phyloP scores from a whole-genome alignment of 2,329 filamentous ascomycete genomes.

The Ilyonectria robusta region DNA sequence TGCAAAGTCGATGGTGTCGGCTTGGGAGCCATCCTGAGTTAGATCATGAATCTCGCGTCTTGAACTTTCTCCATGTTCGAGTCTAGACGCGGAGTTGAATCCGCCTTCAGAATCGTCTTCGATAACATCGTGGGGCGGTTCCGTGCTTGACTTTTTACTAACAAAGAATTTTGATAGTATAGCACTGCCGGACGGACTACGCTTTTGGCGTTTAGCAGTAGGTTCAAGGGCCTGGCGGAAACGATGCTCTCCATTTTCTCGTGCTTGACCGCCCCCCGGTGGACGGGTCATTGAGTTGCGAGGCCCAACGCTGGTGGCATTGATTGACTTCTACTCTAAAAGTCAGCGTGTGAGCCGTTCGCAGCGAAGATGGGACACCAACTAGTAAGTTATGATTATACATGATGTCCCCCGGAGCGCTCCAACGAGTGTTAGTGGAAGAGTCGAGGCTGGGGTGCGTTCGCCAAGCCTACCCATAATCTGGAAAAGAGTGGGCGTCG shows the following conservation, averaged over 20 bases:
- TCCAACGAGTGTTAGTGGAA: constrained; percentile 42
- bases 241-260: constrained; percentile 1
- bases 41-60: constrained; percentile 33
- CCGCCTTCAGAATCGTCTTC: constrained; percentile 30
- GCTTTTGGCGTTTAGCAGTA: constrained; percentile 44
- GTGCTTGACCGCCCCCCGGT: neutral
- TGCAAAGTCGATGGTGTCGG: constrained; percentile 34
- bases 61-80: neutral
- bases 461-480: constrained; percentile 57
- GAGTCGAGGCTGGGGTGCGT: constrained; percentile 22
- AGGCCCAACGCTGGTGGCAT: constrained; percentile 34
- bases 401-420: constrained; percentile 45
- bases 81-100: neutral
- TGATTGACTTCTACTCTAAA: constrained; percentile 42
- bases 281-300: constrained; percentile 34
- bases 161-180: constrained; percentile 25
- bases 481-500: constrained; percentile 56
- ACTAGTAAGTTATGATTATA: constrained; percentile 42
- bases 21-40: constrained; percentile 39
- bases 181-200: neutral
- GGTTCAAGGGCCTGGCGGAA: constrained; percentile 29
- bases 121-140: constrained; percentile 19
- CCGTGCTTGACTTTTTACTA: neutral
- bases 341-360: constrained; percentile 28
- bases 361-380: constrained; percentile 19